Base-by-base conservation (phyloP, 441 rosid species). In the Bocquillonia castaneifolia region DNA sequence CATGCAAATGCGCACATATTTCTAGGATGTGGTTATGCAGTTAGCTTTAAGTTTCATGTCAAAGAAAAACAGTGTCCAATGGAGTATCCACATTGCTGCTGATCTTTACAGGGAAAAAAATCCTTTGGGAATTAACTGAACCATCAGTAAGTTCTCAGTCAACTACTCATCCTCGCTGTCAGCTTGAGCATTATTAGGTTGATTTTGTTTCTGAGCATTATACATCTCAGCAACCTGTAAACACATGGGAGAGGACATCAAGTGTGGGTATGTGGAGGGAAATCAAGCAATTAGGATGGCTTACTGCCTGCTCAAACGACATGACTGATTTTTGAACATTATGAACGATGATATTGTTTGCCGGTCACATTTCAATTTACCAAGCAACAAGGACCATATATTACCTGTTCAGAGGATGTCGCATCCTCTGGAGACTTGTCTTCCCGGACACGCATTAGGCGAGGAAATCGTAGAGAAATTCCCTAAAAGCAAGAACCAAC, bases 221-320 rank as follows among this genome's bases (percentile, higher is more conserved):
- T 89, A 89, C 92, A 94, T 80, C 71, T 90, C 97, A 18, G 96
- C 99, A 74, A 91, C 86, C 99, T 91, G 86, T 26, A 78, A 68
- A 69, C 10, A 56, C 3, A 60, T 26, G 47, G 63, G 15, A 48
- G 60, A 71, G 53, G 26, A 40, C 25, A 18, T 22, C n/a, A 58
- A 55, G 63, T 14, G 57, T 51, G 28, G 17, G 58, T 29, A 25
- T 13, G 32, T 13, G n/a, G 17, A 59, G 63, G 34, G 22, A 47
- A 42, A 50, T 14, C 9, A 25, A 51, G 22, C 25, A 42, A 70
- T 58, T 23, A 74, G 64, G 54, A 62, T 48, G 37, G 36, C 59
- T 51, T 50, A 74, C 75, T 67, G 90, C 96, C 91, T 84, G 91
- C 56, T 88, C 92, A 13, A 92, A 78, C 50, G 97, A 82, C 61